Evolutionary conservation across 75 land plant species (phyloP).

Genomic region (Pseudotsuga menziesii): DNA sequence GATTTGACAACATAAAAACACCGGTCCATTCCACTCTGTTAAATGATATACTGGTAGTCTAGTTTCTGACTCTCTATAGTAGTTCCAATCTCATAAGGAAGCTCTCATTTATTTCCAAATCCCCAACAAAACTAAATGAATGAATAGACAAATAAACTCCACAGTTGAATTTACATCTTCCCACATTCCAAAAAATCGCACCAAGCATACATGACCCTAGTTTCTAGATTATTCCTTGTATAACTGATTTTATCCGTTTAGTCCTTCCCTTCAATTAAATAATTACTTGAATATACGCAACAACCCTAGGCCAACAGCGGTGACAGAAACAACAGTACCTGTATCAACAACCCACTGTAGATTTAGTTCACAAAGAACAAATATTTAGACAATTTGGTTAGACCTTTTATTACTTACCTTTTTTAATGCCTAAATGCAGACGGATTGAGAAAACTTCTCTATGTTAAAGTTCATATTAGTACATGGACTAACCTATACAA

Average conservation of each 20-base stretch:
- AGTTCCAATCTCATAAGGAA: background rate
- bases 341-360: constrained; percentile 11
- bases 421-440: background rate
- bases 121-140: background rate
- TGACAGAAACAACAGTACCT: constrained; percentile 51
- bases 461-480: background rate
- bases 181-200: background rate
- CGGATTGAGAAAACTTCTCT: background rate
- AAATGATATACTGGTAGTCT: background rate
- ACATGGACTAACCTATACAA: constrained; percentile 33
- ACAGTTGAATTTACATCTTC: background rate
- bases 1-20: background rate
- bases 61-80: background rate
- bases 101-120: background rate
- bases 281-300: constrained; percentile 33
- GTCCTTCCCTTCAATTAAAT: no score
- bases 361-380: background rate
- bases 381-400: background rate
- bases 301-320: constrained; percentile 50
- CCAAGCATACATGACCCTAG: background rate
- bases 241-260: no score
- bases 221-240: no score
- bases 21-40: background rate
- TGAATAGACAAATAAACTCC: background rate
- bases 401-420: background rate